phyloP scores from a whole-genome alignment of 73 alveolate species.

The Paramecium primaurelia region DNA sequence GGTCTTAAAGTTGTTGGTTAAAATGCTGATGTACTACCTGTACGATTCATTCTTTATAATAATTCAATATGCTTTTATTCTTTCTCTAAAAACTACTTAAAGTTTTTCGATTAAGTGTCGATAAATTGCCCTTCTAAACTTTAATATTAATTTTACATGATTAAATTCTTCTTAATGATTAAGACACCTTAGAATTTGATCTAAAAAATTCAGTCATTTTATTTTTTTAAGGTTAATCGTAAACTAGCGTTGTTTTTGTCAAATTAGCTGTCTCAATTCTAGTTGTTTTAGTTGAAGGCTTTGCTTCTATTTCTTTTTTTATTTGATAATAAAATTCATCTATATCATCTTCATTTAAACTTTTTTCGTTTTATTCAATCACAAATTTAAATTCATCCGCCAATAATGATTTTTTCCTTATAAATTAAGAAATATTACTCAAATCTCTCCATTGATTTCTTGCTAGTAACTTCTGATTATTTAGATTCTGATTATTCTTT shows the following conservation, averaged over 20 bases:
- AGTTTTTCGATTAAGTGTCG: background rate
- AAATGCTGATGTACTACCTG: background rate
- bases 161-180: background rate
- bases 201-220: background rate
- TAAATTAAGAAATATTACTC: background rate
- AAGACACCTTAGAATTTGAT: background rate
- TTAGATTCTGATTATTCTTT: background rate
- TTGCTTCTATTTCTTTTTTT: background rate
- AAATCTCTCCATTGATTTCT: background rate
- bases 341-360: background rate
- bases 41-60: constrained; percentile 2
- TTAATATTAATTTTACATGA: background rate
- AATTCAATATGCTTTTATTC: background rate
- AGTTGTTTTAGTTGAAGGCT: background rate
- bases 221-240: background rate
- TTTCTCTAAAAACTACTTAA: background rate
- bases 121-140: background rate
- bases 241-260: background rate
- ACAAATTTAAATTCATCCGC: background rate
- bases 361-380: background rate
- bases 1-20: background rate
- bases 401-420: background rate
- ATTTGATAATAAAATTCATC: background rate
- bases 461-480: background rate
- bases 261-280: background rate